These are phyloP conservation scores for Helichrysum umbraculigerum DNA, from an alignment of 129 eudicot species.

Conservation along the genomic window DNA sequence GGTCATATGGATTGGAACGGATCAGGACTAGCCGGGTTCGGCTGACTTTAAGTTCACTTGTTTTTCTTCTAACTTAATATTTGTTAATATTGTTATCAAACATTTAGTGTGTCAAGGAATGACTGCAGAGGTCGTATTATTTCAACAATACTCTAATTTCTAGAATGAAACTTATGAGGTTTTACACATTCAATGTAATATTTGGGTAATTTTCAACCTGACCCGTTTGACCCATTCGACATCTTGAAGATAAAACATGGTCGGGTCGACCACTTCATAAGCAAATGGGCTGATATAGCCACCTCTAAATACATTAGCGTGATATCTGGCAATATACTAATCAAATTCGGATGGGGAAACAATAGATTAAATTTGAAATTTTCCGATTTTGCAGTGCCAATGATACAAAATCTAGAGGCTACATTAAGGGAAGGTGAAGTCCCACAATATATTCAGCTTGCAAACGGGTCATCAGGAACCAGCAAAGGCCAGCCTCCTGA, in stretches of 20 bases:
- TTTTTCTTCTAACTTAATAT: too few species aligned
- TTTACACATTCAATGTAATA: background rate
- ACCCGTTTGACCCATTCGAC: background rate
- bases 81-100: background rate
- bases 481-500: constrained; percentile 14
- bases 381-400: constrained; percentile 61
- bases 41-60: background rate
- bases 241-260: background rate
- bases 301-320: background rate
- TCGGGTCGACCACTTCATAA: background rate
- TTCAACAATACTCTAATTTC: background rate
- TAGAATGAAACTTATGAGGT: background rate
- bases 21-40: background rate
- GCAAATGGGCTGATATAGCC: background rate
- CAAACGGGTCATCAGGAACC: constrained; percentile 14
- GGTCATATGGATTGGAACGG: background rate
- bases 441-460: constrained; percentile 67
- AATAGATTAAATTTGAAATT: background rate
- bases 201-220: background rate
- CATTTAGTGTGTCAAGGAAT: background rate
- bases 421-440: constrained; percentile 70
- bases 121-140: background rate
- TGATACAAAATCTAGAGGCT: constrained; percentile 78
- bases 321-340: background rate
- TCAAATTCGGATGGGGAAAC: background rate